These are phyloP conservation scores for Crithidia bombi DNA, from an alignment of 208 protist species.

Conservation along the genomic window DNA sequence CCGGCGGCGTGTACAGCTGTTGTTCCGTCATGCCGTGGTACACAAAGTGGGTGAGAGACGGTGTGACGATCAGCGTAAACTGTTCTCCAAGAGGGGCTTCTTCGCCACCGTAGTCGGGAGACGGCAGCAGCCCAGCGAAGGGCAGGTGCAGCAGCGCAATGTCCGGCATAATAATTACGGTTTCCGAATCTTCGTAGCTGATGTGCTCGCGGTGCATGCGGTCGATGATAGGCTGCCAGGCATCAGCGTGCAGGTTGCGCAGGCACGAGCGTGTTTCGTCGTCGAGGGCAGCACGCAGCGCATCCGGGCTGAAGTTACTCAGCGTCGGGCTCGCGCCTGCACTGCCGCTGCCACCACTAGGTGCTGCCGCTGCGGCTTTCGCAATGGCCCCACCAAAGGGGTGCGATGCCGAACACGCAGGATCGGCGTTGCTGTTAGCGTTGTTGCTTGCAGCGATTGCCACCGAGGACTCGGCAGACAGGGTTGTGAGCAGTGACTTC, in stretches of 20 bases:
- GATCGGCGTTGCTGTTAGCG: slow-evolving; percentile 9
- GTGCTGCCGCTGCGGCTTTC: neutral
- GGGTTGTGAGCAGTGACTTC: slow-evolving; percentile 17
- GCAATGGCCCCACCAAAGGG: slow-evolving; percentile 31
- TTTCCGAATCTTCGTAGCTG: slow-evolving; percentile 51
- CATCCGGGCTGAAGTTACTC: slow-evolving; percentile 10
- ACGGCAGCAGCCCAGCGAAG: slow-evolving; percentile 70
- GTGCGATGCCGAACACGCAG: slow-evolving; percentile 13
- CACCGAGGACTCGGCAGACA: slow-evolving; percentile 21
- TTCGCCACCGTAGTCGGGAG: slow-evolving; percentile 36
- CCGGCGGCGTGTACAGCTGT: neutral
- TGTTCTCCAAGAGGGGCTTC: slow-evolving; percentile 61
- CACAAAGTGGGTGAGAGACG: slow-evolving; percentile 70
- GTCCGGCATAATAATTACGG: slow-evolving; percentile 81
- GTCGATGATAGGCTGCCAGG: slow-evolving; percentile 69
- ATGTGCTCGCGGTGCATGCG: slow-evolving; percentile 47
- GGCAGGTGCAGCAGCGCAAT: slow-evolving; percentile 75
- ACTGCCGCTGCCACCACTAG: slow-evolving; percentile 8
- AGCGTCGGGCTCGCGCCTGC: slow-evolving; percentile 8
- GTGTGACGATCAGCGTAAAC: slow-evolving; percentile 68
- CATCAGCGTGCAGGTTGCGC: slow-evolving; percentile 75
- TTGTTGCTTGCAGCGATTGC: neutral
- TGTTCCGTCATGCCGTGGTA: slow-evolving; percentile 38
- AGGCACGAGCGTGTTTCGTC: slow-evolving; percentile 46
- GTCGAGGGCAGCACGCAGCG: slow-evolving; percentile 30